These are phyloP conservation scores for Hygrocybe punicea DNA, from an alignment of 768 basidiomycete genomes.

Conservation along the genomic window DNA sequence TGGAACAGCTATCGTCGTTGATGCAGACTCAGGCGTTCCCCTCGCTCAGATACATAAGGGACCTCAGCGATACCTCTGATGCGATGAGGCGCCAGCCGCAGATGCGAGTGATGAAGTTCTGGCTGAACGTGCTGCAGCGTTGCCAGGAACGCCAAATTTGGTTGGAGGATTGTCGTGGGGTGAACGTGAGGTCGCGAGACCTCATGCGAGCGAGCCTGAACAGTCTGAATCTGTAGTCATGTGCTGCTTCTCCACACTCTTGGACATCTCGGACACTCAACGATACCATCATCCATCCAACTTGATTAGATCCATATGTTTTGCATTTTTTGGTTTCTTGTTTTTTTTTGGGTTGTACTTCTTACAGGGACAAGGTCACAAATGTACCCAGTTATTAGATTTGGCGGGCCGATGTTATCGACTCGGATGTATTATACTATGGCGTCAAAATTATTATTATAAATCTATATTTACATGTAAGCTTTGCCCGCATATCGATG, in stretches of 20 bases:
- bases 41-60: conserved; percentile 54
- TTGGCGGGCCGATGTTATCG: no score
- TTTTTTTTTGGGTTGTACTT: no score
- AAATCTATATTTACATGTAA: no score
- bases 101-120: conserved; percentile 41
- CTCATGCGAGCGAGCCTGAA: conserved; percentile 4
- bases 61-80: conserved; percentile 61
- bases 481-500: no score
- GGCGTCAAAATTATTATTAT: no score
- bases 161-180: conserved; percentile 62
- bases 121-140: conserved; percentile 35
- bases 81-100: conserved; percentile 43
- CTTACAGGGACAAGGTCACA: no score
- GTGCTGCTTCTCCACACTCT: not conserved
- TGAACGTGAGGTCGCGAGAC: conserved; percentile 49
- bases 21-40: conserved; percentile 59
- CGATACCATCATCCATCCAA: no score
- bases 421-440: no score
- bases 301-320: no score
- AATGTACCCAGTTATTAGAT: no score
- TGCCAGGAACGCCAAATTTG: conserved; percentile 56
- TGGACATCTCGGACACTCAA: no score
- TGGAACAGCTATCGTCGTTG: conserved; percentile 61
- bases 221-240: not conserved
- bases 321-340: no score